Evolutionary conservation across 2,329 filamentous ascomycete genomes (phyloP).

Genomic region (Ophiosphaerella herpotricha): DNA sequence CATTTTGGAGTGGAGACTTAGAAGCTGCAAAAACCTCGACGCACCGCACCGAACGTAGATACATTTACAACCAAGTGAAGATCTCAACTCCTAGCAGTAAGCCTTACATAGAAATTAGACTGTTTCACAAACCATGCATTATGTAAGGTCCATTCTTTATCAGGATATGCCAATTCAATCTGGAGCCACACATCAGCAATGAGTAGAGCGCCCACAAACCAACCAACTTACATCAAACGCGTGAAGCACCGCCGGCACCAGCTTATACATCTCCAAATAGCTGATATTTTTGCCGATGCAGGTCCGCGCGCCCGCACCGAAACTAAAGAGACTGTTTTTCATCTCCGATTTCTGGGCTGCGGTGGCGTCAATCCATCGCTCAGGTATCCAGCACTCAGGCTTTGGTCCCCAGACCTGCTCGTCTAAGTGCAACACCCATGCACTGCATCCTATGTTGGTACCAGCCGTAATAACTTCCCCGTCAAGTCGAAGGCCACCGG

Average conservation of each 20-base stretch:
- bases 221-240: slow-evolving; percentile 15
- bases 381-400: slow-evolving; percentile 14
- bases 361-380: slow-evolving; percentile 19
- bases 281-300: slow-evolving; percentile 25
- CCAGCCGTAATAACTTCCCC: slow-evolving; percentile 8
- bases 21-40: too few species aligned
- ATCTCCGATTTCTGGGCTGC: slow-evolving; percentile 28
- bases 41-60: too few species aligned
- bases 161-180: slow-evolving; percentile 7
- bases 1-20: too few species aligned
- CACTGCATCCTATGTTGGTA: slow-evolving; percentile 18
- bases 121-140: slow-evolving; percentile 22
- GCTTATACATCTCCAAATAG: slow-evolving; percentile 22
- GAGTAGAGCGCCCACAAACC: neutral
- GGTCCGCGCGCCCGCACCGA: slow-evolving; percentile 15
- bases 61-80: too few species aligned
- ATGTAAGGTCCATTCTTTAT: slow-evolving; percentile 12
- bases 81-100: neutral
- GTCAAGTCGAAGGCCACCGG: slow-evolving; percentile 30
- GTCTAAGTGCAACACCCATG: slow-evolving; percentile 18
- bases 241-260: slow-evolving; percentile 15
- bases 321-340: slow-evolving; percentile 28
- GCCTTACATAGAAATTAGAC: slow-evolving; percentile 8
- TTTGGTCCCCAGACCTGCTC: slow-evolving; percentile 11
- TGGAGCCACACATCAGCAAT: neutral